Evolutionary conservation across 768 basidiomycete species (phyloP).

Genomic region (Daedaleopsis nitida): DNA sequence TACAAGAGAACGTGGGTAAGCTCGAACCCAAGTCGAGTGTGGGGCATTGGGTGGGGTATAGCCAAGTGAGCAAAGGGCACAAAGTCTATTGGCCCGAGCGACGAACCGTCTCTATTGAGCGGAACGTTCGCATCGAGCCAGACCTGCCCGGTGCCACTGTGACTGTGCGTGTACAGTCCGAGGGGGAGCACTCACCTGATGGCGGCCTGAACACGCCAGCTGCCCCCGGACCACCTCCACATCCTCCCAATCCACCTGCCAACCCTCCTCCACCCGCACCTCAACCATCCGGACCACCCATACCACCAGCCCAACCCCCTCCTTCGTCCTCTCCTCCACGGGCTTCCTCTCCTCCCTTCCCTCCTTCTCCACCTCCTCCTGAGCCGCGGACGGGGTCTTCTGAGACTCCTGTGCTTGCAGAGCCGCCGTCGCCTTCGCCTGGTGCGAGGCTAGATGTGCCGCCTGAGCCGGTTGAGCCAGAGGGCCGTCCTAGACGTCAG

Average conservation of each 20-base stretch:
- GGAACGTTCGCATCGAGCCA: constrained; percentile 1
- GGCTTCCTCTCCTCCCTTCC: neutral
- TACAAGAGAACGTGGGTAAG: neutral
- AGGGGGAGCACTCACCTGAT: constrained; percentile 5
- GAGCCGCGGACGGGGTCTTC: neutral
- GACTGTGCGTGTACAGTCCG: constrained; percentile 1
- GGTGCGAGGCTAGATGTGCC: neutral
- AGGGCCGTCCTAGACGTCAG: neutral
- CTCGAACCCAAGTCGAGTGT: neutral
- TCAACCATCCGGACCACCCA: no score
- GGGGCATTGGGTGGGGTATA: constrained; percentile 3
- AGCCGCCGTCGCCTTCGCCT: neutral
- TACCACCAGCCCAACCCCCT: no score
- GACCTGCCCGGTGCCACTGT: neutral
- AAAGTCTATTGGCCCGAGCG: constrained; percentile 12
- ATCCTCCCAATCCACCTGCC: neutral
- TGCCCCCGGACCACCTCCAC: neutral
- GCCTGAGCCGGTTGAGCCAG: neutral
- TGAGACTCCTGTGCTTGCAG: neutral
- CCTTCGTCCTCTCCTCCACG: no score
- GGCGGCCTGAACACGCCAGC: constrained; percentile 1
- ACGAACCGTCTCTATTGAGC: constrained; percentile 8
- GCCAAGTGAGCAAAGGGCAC: constrained; percentile 4
- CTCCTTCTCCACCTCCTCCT: neutral
- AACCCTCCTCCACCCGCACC: neutral